Base-by-base conservation (phyloP, 1,139 yeast species). In the Candida pseudocylindracea region DNA sequence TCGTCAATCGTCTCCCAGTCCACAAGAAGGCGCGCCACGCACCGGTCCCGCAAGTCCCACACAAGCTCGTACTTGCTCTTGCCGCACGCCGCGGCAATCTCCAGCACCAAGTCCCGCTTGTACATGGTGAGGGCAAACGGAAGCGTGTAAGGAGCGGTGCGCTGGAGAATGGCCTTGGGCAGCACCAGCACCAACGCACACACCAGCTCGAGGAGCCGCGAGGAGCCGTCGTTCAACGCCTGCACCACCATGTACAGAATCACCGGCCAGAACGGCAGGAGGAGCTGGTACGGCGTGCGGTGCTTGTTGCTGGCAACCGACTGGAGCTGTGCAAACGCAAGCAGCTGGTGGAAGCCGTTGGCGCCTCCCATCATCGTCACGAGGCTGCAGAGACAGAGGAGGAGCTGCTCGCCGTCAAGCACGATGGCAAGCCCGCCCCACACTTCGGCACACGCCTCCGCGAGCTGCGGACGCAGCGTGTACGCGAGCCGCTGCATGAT, bases 51-150 rank as follows among this genome's bases (percentile, higher is more conserved):
- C 34, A 50, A 51, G 34, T 50, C 54, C 12, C 53, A 46, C 8
- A 60, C 46, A 30, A 60, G 42, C 34, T 57, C 55, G 35, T 50
- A 45, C 34, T 57, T 55, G 11, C 55, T 37, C 33, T 50, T 37
- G 31, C 49, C 46, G 11, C 55, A 47, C 1, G 65, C 60, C 13
- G 49, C 51, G 1, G 65, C 61, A 26, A 60, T 58, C 37, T 67
- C 73, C 30, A 69, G 64, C 33, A 85, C 55, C 33, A 68, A 63
- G 41, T 72, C 81, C 33, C 59, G 57, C 38, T 72, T 64, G 42
- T 72, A 70, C 34, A 69, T 68, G 32, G 71, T 72, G 34, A 81
- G 59, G 10, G 85, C 57, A 40, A 72, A 63, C 0, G 98, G 96
- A 0, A 85, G 63, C 1, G 88, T 78, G 42, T 71, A 15, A 4